phyloP scores from a whole-genome alignment of 345 rosid genomes.

The Tarenaya hassleriana region DNA sequence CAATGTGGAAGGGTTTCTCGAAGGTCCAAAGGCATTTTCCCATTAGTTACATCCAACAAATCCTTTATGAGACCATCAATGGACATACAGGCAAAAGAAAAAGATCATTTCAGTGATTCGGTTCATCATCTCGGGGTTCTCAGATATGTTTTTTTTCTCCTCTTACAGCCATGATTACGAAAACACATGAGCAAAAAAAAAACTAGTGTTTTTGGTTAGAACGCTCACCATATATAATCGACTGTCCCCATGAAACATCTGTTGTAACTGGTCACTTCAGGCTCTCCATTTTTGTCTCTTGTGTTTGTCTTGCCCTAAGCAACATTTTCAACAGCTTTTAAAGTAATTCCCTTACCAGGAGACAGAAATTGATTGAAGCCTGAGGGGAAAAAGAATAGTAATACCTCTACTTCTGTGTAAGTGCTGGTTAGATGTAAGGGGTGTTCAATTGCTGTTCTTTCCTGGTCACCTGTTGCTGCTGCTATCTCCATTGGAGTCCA shows the following conservation, averaged over 20 bases:
- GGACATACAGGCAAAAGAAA: too few species aligned
- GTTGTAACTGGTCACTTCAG: slow-evolving; percentile 79
- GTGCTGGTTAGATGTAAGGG: slow-evolving; percentile 65
- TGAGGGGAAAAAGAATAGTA: slow-evolving; percentile 5
- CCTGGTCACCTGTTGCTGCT: slow-evolving; percentile 70
- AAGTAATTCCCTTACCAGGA: not conserved
- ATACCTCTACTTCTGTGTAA: slow-evolving; percentile 82
- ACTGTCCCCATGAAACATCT: slow-evolving; percentile 90
- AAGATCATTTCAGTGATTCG: too few species aligned
- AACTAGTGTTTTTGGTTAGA: not conserved
- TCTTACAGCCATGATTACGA: too few species aligned
- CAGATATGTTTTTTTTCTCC: slow-evolving; percentile 7
- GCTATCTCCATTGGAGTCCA: slow-evolving; percentile 87
- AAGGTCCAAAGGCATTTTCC: too few species aligned
- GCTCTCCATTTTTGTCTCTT: slow-evolving; percentile 72
- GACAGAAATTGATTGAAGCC: not conserved
- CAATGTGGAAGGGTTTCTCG: too few species aligned
- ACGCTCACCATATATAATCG: slow-evolving; percentile 79
- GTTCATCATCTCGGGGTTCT: not conserved
- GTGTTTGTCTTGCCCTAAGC: slow-evolving; percentile 62
- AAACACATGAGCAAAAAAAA: too few species aligned
- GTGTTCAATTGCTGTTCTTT: slow-evolving; percentile 53
- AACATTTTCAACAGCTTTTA: slow-evolving; percentile 14
- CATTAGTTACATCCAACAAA: too few species aligned
- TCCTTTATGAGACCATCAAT: not conserved